phyloP scores from a whole-genome alignment of 2,329 filamentous ascomycete genomes.

The Cladophialophora bantiana region DNA sequence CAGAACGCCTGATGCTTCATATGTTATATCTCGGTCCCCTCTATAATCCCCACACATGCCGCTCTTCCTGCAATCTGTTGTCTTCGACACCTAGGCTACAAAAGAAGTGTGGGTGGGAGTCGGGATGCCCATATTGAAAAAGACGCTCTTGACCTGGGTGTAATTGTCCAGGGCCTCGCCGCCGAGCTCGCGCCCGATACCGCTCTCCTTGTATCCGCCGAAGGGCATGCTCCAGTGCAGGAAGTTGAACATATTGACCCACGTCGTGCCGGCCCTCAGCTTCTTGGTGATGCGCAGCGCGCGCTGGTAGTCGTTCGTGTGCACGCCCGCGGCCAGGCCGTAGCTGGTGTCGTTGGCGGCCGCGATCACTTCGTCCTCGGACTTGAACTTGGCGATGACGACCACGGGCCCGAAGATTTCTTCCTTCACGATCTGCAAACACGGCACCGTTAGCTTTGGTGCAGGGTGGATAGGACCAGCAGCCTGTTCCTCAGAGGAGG shows the following conservation, averaged over 20 bases:
- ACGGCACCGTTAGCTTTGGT: not conserved
- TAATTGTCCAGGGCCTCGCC: constrained; percentile 58
- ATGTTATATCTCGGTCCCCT: not conserved
- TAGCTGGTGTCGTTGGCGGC: constrained; percentile 51
- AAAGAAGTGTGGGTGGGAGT: not conserved
- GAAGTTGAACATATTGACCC: constrained; percentile 53
- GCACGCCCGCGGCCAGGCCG: constrained; percentile 51
- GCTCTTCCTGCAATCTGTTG: not conserved
- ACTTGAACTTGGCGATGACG: constrained; percentile 48
- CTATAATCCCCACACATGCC: not conserved
- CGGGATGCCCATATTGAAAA: constrained; percentile 50
- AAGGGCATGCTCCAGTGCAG: constrained; percentile 50
- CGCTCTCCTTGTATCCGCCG: constrained; percentile 52
- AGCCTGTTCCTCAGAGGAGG: not conserved
- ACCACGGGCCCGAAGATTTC: constrained; percentile 55
- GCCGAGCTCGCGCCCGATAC: constrained; percentile 23
- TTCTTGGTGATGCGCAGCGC: constrained; percentile 50
- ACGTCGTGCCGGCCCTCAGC: constrained; percentile 53
- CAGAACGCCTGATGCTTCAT: not conserved
- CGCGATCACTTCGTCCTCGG: constrained; percentile 48
- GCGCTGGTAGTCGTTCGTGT: constrained; percentile 49
- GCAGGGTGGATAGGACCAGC: not conserved
- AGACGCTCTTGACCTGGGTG: constrained; percentile 63
- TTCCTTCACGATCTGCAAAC: constrained; percentile 60
- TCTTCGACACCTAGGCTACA: not conserved